Conservation (phyloP, 345 rosid genomes). For the Citrus inodora region DNA sequence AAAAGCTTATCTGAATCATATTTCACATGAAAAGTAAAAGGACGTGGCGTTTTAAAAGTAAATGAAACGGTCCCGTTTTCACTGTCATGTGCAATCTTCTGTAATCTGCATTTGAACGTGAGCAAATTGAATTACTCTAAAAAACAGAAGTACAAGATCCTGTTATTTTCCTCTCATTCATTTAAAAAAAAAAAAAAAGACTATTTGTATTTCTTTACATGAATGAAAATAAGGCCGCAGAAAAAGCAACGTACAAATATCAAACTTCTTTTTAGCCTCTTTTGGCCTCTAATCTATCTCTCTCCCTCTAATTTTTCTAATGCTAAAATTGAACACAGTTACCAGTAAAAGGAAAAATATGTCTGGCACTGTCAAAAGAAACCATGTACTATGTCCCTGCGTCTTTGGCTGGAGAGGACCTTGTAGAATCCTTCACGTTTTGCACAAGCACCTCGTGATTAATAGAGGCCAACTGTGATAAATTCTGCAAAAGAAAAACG, state of each 20-base stretch:
- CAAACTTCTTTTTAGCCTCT: neutral
- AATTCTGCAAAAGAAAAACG: conserved; percentile 45
- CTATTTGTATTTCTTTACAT: neutral
- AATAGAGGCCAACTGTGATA: conserved; percentile 76
- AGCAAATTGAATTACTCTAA: neutral
- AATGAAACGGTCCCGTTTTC: too few relatives aligned
- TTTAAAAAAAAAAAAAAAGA: neutral
- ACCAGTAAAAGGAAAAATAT: neutral
- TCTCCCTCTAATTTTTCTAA: neutral
- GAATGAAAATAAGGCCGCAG: neutral
- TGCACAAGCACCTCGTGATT: conserved; percentile 72
- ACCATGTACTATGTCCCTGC: conserved; percentile 26
- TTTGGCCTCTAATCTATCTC: neutral
- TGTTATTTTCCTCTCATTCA: neutral
- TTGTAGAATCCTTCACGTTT: conserved; percentile 53
- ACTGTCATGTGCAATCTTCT: too few relatives aligned
- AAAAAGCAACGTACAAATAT: neutral
- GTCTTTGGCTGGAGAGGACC: conserved; percentile 45
- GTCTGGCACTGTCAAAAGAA: neutral
- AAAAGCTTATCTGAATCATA: too few relatives aligned
- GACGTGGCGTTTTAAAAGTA: too few relatives aligned
- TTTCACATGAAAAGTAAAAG: too few relatives aligned
- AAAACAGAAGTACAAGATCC: too few relatives aligned
- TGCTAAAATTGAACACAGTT: neutral
- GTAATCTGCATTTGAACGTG: neutral